Base-by-base conservation (phyloP, 441 rosid species). In the Corymbia calophylla region DNA sequence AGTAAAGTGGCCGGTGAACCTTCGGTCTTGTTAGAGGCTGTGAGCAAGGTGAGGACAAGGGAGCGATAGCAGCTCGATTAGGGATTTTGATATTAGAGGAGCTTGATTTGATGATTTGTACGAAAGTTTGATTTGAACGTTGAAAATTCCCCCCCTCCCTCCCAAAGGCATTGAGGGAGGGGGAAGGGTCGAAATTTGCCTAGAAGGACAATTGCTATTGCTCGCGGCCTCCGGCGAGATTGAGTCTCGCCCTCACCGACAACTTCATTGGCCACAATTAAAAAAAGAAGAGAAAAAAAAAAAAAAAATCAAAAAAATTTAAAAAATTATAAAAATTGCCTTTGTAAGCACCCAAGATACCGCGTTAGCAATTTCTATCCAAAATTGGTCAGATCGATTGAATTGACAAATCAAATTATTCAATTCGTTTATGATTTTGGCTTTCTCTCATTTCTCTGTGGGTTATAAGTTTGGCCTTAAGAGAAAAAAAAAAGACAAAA, bases 281-380 rank as follows among this genome's bases (percentile, higher is more conserved):
- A 25, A 58, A 58, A 9, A 3, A 58, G 25, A 23, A 58, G 25
- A 25, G 9, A 25, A 58, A 23, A 58, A 23, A 56, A 23, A 8
- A 56, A 56, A 4, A 58, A 23, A 58, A 56, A 23, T 56, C 62
- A 56, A 23, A 56, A 21, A 23, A 9, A 4, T 56, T 58, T 23
- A 58, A 29, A 58, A 58, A 58, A 58, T 29, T 58, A 58, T 25
- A 13, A 58, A 58, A 39, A 39, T 39, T 39, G 44, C 6, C 44
- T 39, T 4, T 1, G n/a, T 58, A 58, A 58, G 25, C 25, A 29
- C 0, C 25, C 3, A 29, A 0, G 0, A 6, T 58, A 29, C 62
- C 25, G 25, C 6, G 29, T 56, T 13, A 56, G 25, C 25, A 29
- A 56, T 56, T 56, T 56, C 6, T 1, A 2, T 6, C 1, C 29